phyloP scores from a whole-genome alignment of 306 rosid genomes.

The Arachis stenosperma region DNA sequence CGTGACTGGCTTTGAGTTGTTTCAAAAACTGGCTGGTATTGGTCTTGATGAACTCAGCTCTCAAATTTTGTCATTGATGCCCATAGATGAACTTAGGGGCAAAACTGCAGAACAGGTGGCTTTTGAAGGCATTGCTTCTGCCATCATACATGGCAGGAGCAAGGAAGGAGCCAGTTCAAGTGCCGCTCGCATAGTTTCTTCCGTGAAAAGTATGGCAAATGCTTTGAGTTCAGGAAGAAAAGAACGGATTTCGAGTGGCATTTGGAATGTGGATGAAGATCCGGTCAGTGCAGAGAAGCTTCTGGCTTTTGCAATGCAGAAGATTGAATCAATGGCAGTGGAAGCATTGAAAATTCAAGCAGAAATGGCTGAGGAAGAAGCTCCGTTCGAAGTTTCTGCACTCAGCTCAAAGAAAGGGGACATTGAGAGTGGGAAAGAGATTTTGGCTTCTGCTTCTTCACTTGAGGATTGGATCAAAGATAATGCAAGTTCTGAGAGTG shows the following conservation, averaged over 20 bases:
- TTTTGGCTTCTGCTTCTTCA: conserved; percentile 62
- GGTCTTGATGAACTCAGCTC: conserved; percentile 75
- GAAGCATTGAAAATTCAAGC: conserved; percentile 88
- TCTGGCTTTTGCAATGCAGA: conserved; percentile 75
- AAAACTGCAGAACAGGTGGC: conserved; percentile 97
- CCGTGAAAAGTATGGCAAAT: conserved; percentile 64
- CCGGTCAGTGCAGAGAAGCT: conserved; percentile 65
- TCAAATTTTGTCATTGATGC: conserved; percentile 58
- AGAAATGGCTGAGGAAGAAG: conserved; percentile 82
- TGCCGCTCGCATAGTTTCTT: conserved; percentile 74
- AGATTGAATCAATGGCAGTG: conserved; percentile 72
- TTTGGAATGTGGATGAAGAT: conserved; percentile 77
- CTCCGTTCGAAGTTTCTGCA: conserved; percentile 85
- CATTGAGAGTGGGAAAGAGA: conserved; percentile 50
- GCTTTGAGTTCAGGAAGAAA: conserved; percentile 72
- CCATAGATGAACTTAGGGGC: conserved; percentile 79
- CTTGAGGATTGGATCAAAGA: conserved; percentile 72
- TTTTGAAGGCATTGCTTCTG: conserved; percentile 92
- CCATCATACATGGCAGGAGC: conserved; percentile 87
- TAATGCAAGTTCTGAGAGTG: conserved; percentile 32
- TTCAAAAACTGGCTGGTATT: conserved; percentile 70
- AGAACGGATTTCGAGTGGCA: conserved; percentile 77
- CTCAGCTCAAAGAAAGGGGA: conserved; percentile 45
- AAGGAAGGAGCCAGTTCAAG: conserved; percentile 92
- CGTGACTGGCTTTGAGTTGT: conserved; percentile 70